These are phyloP conservation scores for Sordariomycetes sp. DNA, from an alignment of 2,329 filamentous ascomycete genomes.

Conservation along the genomic window DNA sequence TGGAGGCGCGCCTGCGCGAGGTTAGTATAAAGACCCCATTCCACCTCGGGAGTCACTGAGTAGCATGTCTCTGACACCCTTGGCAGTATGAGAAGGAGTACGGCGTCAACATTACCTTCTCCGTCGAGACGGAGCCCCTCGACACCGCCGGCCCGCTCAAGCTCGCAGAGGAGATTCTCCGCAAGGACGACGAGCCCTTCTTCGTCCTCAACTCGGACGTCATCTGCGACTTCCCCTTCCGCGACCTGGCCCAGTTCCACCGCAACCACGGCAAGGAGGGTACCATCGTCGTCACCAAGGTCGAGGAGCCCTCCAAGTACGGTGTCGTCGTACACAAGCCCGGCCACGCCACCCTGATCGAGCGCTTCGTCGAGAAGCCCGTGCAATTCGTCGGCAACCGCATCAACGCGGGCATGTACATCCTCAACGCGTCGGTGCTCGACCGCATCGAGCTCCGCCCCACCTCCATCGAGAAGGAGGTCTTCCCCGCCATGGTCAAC, in stretches of 20 bases:
- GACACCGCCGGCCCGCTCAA: slow-evolving; percentile 93
- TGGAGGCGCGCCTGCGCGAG: slow-evolving; percentile 88
- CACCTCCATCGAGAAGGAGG: slow-evolving; percentile 97
- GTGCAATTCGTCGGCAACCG: slow-evolving; percentile 98
- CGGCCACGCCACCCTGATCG: slow-evolving; percentile 80
- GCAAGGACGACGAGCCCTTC: slow-evolving; percentile 89
- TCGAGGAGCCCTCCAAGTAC: slow-evolving; percentile 98
- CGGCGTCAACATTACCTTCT: slow-evolving; percentile 93
- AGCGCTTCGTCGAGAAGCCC: slow-evolving; percentile 98
- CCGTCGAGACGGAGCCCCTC: slow-evolving; percentile 88
- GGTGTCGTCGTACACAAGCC: slow-evolving; percentile 97
- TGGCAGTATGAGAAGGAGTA: slow-evolving; percentile 80
- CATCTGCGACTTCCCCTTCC: slow-evolving; percentile 96
- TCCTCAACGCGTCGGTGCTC: slow-evolving; percentile 86
- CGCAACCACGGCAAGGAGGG: slow-evolving; percentile 88
- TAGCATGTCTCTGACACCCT: background rate
- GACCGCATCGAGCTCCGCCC: slow-evolving; percentile 89
- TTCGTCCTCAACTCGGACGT: slow-evolving; percentile 98
- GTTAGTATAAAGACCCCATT: slow-evolving; percentile 34
- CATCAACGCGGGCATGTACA: slow-evolving; percentile 98
- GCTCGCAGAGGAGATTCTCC: slow-evolving; percentile 83
- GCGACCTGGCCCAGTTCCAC: slow-evolving; percentile 84
- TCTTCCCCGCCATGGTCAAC: slow-evolving; percentile 85
- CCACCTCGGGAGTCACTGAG: background rate
- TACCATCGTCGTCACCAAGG: slow-evolving; percentile 97